Evolutionary conservation across 805 yeast species (phyloP), one percentile per base, ranked within the genome.

Genomic region (Debaryomyces prosopidis): DNA sequence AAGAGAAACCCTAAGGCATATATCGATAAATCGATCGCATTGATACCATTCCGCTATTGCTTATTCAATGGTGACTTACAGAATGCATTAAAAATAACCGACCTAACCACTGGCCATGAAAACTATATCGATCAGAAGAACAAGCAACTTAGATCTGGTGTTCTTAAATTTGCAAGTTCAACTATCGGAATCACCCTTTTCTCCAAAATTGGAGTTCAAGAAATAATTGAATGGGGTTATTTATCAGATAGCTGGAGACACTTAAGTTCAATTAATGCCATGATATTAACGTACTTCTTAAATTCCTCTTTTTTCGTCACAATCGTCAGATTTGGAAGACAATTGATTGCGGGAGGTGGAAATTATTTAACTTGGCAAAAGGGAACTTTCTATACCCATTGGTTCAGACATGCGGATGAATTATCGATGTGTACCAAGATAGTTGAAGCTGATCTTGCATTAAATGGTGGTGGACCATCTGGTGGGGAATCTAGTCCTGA

Each of bases 401-500:
- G 89, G 82, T 83, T 71, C 57, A 65, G 71, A 46, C 87, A 83
- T 60, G 77, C 84, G 16, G 87, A 84, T 53, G 88, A 86, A 58
- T 71, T 87, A 73, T 66, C 77, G 48, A 81, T 87, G 83, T 75
- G 84, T 36, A 69, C 86, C 1, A 75, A 77, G 53, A 74, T 85
- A 27, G 75, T 86, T 27, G 88, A 85, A 48, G 78, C 85, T 40
- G 90, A 88, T 62, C 73, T 82, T 10, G 69, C 66, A 39, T 59
- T 80, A 42, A 76, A 71, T 51, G 81, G 81, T 4, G 81, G 81
- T 4, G 64, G 60, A 9, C 69, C 75, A 3, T 71, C 72, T 12
- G 59, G 57, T n/a, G 69, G 69, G 11, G 71, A 64, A 38, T 58
- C 60, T 30, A 58, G 57, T 34, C 55, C 62, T 2, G 62, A 60